These are phyloP conservation scores for Naganishia albida DNA, from an alignment of 1,284 basidiomycete species.

Conservation along the genomic window DNA sequence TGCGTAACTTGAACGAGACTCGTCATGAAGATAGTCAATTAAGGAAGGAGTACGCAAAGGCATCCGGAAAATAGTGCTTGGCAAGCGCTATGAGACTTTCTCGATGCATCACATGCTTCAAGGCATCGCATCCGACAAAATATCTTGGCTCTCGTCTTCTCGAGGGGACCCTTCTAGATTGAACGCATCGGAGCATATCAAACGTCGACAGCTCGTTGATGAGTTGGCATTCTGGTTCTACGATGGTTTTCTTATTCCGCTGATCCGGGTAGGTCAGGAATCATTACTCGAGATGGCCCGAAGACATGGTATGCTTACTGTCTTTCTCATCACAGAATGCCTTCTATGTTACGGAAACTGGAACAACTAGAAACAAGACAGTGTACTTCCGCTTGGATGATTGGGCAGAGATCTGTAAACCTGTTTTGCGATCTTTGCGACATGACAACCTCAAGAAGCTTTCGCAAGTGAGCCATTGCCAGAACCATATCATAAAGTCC, in stretches of 20 bases:
- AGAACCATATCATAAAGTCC: too few species aligned
- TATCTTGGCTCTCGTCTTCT: conserved; percentile 69
- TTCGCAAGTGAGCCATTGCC: conserved; percentile 8
- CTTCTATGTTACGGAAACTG: conserved; percentile 93
- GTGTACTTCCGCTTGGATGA: conserved; percentile 94
- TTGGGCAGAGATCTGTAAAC: conserved; percentile 80
- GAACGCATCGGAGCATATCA: conserved; percentile 67
- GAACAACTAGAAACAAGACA: conserved; percentile 79
- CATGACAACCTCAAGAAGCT: conserved; percentile 6
- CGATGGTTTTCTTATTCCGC: conserved; percentile 75
- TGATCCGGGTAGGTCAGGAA: conserved; percentile 65
- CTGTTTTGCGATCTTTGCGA: conserved; percentile 46
- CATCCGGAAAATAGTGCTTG: conserved; percentile 68
- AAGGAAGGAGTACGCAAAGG: conserved; percentile 56
- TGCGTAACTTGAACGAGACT: conserved; percentile 53
- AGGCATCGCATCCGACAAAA: conserved; percentile 71
- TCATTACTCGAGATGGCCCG: neutral
- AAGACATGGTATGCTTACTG: neutral
- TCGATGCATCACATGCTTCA: conserved; percentile 80
- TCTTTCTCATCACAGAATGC: conserved; percentile 65
- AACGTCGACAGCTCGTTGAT: conserved; percentile 73
- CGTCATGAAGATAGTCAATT: too few species aligned
- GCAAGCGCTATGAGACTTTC: conserved; percentile 76
- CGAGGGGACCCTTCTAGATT: conserved; percentile 39
- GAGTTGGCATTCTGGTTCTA: conserved; percentile 93